These are phyloP conservation scores for Copromyces sp. DNA, from an alignment of 495 filamentous ascomycete genomes.

Conservation along the genomic window DNA sequence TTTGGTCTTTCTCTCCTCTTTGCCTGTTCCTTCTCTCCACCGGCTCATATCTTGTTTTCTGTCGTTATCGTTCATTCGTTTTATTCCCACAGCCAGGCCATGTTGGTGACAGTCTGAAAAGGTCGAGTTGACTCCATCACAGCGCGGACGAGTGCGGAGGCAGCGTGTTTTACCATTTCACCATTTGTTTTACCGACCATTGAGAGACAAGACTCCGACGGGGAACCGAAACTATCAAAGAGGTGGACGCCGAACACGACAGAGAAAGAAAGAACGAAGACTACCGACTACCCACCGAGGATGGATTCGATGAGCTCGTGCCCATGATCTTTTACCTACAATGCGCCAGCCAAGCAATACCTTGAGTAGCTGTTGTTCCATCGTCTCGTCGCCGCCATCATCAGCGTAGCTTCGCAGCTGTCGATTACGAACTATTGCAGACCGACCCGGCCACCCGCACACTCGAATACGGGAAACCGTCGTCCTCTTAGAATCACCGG, in stretches of 20 bases:
- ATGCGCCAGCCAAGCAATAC: neutral
- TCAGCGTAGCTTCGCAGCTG: neutral
- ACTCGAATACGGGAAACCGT: neutral
- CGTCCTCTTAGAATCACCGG: neutral
- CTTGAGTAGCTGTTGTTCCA: neutral
- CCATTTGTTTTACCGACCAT: neutral
- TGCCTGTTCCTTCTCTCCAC: neutral
- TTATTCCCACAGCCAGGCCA: neutral
- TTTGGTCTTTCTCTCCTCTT: conserved; percentile 2
- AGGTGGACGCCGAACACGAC: neutral
- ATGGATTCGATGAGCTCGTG: neutral
- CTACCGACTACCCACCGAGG: neutral
- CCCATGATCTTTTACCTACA: neutral
- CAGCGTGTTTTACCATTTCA: neutral
- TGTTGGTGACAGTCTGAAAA: neutral
- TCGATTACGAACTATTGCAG: neutral
- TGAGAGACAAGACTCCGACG: neutral
- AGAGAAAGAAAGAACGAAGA: neutral
- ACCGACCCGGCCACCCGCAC: neutral
- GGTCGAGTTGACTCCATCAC: neutral
- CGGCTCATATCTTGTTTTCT: neutral
- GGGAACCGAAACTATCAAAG: neutral
- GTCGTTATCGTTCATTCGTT: neutral
- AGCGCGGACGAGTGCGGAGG: neutral
- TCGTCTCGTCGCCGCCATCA: neutral